phyloP scores from a whole-genome alignment of 441 rosid species.

The Flueggea neowawraea region DNA sequence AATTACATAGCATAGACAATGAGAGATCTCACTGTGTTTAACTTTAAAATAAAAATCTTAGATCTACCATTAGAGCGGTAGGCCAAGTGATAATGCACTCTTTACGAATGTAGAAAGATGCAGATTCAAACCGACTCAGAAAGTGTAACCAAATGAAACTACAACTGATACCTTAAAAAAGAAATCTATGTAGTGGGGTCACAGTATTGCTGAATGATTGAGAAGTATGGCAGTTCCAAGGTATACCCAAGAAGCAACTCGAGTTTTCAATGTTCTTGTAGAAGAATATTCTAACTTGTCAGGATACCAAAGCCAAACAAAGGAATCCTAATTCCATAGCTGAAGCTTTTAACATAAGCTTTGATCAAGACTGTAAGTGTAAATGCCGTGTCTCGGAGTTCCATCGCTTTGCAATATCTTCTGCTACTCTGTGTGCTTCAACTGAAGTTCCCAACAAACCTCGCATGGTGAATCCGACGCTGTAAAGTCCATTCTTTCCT shows the following conservation, averaged over 20 bases:
- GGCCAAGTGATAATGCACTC: no score
- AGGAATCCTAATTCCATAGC: no score
- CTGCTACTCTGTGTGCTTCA: slow-evolving; percentile 55
- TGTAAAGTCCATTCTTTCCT: slow-evolving; percentile 59
- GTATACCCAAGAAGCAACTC: no score
- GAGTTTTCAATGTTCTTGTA: not conserved
- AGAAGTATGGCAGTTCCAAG: no score
- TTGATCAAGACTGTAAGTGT: slow-evolving; percentile 1
- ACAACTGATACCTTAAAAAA: not conserved
- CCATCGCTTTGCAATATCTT: slow-evolving; percentile 46
- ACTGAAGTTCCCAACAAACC: slow-evolving; percentile 62
- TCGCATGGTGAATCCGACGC: slow-evolving; percentile 60
- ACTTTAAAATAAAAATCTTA: no score
- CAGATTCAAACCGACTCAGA: no score
- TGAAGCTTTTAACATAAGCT: no score
- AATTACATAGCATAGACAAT: no score
- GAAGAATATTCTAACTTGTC: not conserved
- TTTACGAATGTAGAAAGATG: no score
- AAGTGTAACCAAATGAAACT: no score
- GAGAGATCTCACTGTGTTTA: no score
- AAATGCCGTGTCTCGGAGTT: slow-evolving; percentile 20
- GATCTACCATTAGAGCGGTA: no score
- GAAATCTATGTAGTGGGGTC: not conserved
- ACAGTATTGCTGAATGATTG: not conserved
- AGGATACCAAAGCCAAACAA: not conserved